These are phyloP conservation scores for Fusarium annulatum DNA, from an alignment of 2,329 filamentous ascomycete genomes.

Conservation along the genomic window DNA sequence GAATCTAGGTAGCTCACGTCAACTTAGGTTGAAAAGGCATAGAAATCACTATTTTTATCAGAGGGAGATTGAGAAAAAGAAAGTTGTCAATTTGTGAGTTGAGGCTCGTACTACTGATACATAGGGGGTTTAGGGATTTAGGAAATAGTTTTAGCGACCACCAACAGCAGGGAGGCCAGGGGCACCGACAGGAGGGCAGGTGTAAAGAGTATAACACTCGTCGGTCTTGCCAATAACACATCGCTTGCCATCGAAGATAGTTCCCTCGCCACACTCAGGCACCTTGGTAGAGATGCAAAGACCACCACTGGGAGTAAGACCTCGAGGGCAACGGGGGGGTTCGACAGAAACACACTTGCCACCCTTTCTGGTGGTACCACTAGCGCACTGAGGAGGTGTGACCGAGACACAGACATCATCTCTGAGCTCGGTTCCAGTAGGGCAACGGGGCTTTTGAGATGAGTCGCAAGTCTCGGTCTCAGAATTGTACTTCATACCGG, in stretches of 20 bases:
- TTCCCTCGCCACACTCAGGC: constrained; percentile 6
- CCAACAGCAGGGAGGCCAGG: not conserved
- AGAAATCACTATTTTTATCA: too few relatives aligned
- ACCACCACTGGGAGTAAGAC: not conserved
- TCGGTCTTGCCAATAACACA: constrained; percentile 15
- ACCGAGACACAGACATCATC: constrained; percentile 14
- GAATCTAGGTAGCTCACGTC: fast-evolving
- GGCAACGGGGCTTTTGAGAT: not conserved
- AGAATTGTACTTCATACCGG: not conserved
- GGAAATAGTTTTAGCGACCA: not conserved
- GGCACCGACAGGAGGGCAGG: constrained; percentile 4
- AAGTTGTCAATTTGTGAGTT: constrained; percentile 1
- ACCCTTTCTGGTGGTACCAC: not conserved
- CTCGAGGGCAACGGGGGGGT: not conserved
- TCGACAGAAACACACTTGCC: constrained; percentile 3
- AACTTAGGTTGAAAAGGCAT: not conserved
- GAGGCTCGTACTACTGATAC: not conserved
- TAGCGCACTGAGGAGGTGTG: not conserved
- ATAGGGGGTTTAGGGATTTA: not conserved
- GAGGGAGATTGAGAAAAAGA: not conserved
- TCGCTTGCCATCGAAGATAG: constrained; percentile 16
- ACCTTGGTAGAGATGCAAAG: constrained; percentile 3
- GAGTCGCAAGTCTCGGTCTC: constrained; percentile 18
- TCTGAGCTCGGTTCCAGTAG: constrained; percentile 3
- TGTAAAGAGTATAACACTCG: constrained; percentile 17